Percentiles rank a stretch among this genome's conserved stretches.
phyloP scores from a whole-genome alignment of 495 filamentous ascomycete genomes.

The Xylaria acuta region DNA sequence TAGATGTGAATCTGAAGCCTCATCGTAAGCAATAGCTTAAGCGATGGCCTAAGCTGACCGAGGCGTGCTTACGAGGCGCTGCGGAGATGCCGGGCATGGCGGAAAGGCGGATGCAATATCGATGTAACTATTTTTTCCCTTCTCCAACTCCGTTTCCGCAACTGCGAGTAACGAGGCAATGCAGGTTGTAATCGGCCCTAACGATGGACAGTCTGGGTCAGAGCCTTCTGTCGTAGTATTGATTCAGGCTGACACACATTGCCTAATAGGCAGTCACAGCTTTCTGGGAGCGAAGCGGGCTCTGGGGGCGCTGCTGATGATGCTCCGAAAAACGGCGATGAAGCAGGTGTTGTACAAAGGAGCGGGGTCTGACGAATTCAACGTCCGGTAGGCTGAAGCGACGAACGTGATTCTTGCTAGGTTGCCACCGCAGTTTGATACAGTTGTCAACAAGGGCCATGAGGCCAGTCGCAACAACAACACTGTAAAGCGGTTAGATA shows the following conservation, averaged over 20 bases:
- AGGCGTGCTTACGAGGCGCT: constrained; percentile 1
- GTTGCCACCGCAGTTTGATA: constrained; percentile 80
- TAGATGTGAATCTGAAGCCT: background rate
- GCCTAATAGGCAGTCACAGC: constrained; percentile 48
- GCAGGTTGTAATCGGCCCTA: constrained; percentile 20
- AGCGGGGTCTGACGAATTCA: constrained; percentile 71
- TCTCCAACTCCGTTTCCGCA: background rate
- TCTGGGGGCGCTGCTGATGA: constrained; percentile 45
- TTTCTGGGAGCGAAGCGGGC: constrained; percentile 49
- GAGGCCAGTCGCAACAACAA: constrained; percentile 88
- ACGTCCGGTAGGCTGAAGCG: constrained; percentile 65
- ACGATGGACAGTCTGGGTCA: constrained; percentile 5
- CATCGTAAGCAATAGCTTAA: constrained; percentile 4
- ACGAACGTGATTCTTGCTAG: constrained; percentile 58
- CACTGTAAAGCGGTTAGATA: constrained; percentile 56
- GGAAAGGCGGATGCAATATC: constrained; percentile 16
- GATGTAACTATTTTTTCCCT: constrained; percentile 1
- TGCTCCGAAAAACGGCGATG: constrained; percentile 60
- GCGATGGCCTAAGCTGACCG: constrained; percentile 16
- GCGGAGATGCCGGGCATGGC: constrained; percentile 3
- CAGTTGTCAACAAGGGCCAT: constrained; percentile 91
- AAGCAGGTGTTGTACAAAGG: constrained; percentile 81
- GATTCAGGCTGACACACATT: background rate
- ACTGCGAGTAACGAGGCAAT: constrained; percentile 6
- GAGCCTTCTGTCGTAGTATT: constrained; percentile 33